Evolutionary conservation across 148 eudicot species (phyloP), one percentile per base, ranked within the genome.

Genomic region (Nepenthes mirabilis): DNA sequence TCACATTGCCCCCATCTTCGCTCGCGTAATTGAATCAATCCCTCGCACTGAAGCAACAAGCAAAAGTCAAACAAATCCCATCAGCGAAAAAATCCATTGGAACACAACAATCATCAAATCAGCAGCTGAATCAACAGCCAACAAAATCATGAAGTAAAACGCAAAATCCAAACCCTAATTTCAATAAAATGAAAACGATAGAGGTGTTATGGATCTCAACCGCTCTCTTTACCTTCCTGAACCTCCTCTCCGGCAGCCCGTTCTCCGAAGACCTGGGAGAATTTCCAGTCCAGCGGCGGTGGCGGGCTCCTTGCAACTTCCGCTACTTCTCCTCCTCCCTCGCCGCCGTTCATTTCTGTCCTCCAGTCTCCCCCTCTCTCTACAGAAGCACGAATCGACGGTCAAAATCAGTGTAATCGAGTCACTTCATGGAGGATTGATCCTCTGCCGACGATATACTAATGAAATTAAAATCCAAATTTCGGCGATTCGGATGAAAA

Each of bases 191-290:
- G 14, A 3, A 12, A 60, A 14, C 10, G 5, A 59, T 13, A 51
- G 49, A 23, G 35, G 9, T 55, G 37, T 59, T 6, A 65, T 34
- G 52, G 60, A 56, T 58, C 47, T 36, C 47, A 23, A 5, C 23
- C 1, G 58, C 14, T 23, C 6, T 33, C 61, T 56, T 67, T 56
- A 91, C 97, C 97, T 87, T 91, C 95, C 55, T 91, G 97, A 14
- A 91, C 97, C 75, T 91, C 95, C 67, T 91, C 95, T 9, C 90
- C 95, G 43, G 90, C 97, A 33, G 87, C 77, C 11, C 97, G 77
- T 60, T 91, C 95, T 1, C 95, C 95, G 68, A 91, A 89, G 14
- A 89, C 96, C 85, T 89, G 96, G 58, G 96, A 86, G 68, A 89
- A 91, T 72, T 79, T 83, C 96, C 96, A 88, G 57, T 91, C 97